Base-by-base conservation (phyloP, 495 filamentous ascomycete genomes). In the Arthonia radiata region DNA sequence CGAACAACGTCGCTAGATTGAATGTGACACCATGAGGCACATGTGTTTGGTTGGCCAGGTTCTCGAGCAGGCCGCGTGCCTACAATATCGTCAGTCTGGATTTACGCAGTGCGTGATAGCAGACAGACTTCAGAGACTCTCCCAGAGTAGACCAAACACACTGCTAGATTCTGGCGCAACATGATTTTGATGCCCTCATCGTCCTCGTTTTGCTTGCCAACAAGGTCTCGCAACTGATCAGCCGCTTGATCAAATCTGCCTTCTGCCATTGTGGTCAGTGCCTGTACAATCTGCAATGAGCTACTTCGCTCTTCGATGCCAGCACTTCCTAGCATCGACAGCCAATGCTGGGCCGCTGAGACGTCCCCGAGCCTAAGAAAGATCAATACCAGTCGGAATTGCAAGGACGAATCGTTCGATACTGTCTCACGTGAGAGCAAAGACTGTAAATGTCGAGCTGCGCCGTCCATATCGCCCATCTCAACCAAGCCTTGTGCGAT, bases 1-100 rank as follows among this genome's bases (percentile, higher is more conserved):
- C 86, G 42, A 90, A 97, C 36, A 90, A 61, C 0, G 86, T 93
- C 10, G 66, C 60, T 5, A 97, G 52, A 42, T 97, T 97, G 47
- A 93, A 97, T 1, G 79, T 59, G 11, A 89, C 42, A 5, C 71
- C 72, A 24, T 67, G 61, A 34, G 81, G 89, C 0, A 64, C 61
- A 13, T 63, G 49, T 4, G 64, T 59, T 1, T 50, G 38, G 4
- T 63, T 57, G 5, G 79, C 46, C 13, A 83, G 47, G 0, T 50
- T 46, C 36, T 80, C 72, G 2, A 91, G 49, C 4, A 72, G 38
- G 5, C 46, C 38, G 13, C 62, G 61, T 3, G 70, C 64, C 70
- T 67, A 22, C 19, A 6, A 22, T 11, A 11, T 22, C 19, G 19
- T 22, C 19, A 7, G 11, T 22, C 19, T 37, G 4, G 13, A 17